Conservation (phyloP, 805 yeast genomes). For the Barnettozyma salicaria region DNA sequence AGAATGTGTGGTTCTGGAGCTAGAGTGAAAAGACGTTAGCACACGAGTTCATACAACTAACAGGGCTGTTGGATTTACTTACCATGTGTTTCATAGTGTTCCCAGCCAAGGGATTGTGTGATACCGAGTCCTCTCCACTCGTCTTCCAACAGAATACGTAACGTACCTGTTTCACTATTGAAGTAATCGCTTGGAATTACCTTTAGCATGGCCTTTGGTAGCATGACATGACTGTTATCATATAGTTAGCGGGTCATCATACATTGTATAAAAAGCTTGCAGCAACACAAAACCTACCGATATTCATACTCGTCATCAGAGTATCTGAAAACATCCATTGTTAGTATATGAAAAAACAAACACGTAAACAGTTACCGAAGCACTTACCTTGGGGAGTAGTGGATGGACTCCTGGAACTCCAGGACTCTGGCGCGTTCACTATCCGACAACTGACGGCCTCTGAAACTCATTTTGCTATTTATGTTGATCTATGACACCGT, state of each 20-base stretch:
- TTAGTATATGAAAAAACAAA: slow-evolving; percentile 5
- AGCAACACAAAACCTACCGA: slow-evolving; percentile 30
- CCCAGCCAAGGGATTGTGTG: slow-evolving; percentile 97
- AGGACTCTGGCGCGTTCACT: slow-evolving; percentile 79
- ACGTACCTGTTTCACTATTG: slow-evolving; percentile 87
- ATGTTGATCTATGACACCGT: neutral
- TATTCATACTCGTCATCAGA: slow-evolving; percentile 90
- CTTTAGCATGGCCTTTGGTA: slow-evolving; percentile 93
- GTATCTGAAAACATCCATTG: slow-evolving; percentile 43
- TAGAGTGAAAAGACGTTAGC: slow-evolving; percentile 17
- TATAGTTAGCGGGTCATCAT: neutral
- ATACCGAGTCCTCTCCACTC: slow-evolving; percentile 99
- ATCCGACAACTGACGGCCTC: slow-evolving; percentile 70
- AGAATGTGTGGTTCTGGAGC: slow-evolving; percentile 98
- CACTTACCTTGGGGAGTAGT: slow-evolving; percentile 71
- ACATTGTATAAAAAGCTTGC: neutral
- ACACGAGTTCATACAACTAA: neutral
- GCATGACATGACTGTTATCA: slow-evolving; percentile 76
- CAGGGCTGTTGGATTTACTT: slow-evolving; percentile 8
- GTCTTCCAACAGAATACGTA: slow-evolving; percentile 84
- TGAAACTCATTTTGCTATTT: slow-evolving; percentile 28
- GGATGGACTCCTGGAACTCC: slow-evolving; percentile 90
- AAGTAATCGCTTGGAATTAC: slow-evolving; percentile 92
- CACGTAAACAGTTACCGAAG: neutral
- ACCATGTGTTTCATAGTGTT: slow-evolving; percentile 88